Conservation (phyloP, 164 flowering plant species). For the Nelumbo lutea region DNA sequence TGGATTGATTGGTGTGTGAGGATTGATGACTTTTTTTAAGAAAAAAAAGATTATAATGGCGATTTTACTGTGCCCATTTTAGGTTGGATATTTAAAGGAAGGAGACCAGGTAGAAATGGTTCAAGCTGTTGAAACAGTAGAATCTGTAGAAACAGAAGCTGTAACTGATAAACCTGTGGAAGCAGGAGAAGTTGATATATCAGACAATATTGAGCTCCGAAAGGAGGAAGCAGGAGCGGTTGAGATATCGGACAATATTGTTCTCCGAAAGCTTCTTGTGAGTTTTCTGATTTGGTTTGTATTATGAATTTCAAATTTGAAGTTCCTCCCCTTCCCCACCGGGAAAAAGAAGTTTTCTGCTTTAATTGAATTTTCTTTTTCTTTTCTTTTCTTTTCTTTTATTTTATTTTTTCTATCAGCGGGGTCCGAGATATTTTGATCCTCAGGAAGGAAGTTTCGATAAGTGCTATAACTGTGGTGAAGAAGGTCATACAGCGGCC, state of each 20-base stretch:
- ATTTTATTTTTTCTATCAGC: constrained; percentile 21
- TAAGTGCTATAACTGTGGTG: constrained; percentile 57
- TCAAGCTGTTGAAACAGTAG: constrained; percentile 1
- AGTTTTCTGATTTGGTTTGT: constrained; percentile 22
- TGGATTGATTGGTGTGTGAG: background rate
- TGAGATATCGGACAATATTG: constrained; percentile 34
- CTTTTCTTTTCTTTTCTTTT: constrained; percentile 7
- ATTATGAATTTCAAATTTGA: background rate
- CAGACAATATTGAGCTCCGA: constrained; percentile 14
- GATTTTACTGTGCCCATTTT: background rate
- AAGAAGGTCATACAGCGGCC: constrained; percentile 47
- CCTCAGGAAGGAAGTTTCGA: constrained; percentile 41
- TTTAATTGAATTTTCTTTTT: constrained; percentile 1
- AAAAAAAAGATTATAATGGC: background rate
- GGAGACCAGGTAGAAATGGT: constrained; percentile 15
- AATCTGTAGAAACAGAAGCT: constrained; percentile 10
- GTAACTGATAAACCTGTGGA: constrained; percentile 9
- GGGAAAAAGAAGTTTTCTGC: background rate
- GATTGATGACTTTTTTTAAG: background rate
- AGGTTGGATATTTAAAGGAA: constrained; percentile 21
- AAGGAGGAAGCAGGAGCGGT: constrained; percentile 2
- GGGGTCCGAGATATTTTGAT: constrained; percentile 74
- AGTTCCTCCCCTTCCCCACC: background rate
- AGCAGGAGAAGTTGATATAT: background rate
- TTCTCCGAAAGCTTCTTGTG: constrained; percentile 58